Percentiles rank a stretch among this genome's conserved stretches.
phyloP scores from a whole-genome alignment of 257 asterid species.

The Solanum chmielewskii region DNA sequence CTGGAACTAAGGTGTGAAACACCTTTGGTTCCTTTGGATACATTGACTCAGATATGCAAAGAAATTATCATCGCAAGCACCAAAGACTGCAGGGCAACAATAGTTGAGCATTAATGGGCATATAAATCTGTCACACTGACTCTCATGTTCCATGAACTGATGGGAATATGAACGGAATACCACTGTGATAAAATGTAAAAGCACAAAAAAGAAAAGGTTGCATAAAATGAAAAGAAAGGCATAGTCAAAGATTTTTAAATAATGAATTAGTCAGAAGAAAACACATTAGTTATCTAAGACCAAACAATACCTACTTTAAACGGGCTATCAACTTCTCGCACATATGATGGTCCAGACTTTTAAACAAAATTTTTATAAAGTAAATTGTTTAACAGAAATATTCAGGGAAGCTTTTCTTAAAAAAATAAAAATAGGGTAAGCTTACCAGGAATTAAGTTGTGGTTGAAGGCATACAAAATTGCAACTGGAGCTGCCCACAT shows the following conservation, averaged over 20 bases:
- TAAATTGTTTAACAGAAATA: neutral
- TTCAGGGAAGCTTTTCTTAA: neutral
- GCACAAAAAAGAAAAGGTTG: neutral
- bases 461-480: conserved; percentile 50
- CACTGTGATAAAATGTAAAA: neutral
- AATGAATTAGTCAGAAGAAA: neutral
- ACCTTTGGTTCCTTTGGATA: neutral
- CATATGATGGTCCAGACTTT: neutral
- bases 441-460: conserved; percentile 56
- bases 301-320: neutral
- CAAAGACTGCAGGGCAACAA: neutral
- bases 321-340: neutral
- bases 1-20: neutral
- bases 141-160: neutral
- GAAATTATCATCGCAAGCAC: neutral
- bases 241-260: neutral
- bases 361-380: neutral
- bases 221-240: neutral
- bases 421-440: neutral
- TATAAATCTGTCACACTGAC: neutral
- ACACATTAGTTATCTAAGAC: neutral
- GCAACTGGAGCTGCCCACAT: conserved; percentile 66
- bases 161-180: neutral
- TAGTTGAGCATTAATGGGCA: neutral
- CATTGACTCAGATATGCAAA: neutral